Conservation (phyloP, 2,329 filamentous ascomycete species). For the Fusarium torulosum region DNA sequence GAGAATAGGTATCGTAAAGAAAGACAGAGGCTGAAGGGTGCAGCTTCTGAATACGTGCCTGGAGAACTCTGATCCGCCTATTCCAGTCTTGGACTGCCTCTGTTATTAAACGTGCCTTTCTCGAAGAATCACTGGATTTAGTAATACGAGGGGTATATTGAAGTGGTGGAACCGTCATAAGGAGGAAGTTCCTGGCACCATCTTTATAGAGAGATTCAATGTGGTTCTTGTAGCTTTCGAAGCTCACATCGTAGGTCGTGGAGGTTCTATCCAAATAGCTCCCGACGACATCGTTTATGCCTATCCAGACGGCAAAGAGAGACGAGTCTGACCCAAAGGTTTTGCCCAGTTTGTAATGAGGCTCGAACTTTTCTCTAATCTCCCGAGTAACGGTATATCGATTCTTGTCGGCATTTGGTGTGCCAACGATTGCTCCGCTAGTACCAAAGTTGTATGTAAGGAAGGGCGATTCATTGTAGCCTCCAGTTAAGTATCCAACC, state of each 20-base stretch:
- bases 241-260: not conserved
- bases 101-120: not conserved
- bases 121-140: not conserved
- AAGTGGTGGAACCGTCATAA: not conserved
- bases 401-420: not conserved
- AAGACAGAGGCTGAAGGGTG: not conserved
- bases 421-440: not conserved
- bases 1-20: not conserved
- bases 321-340: not conserved
- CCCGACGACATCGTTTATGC: not conserved
- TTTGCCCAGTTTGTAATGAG: not conserved
- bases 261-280: not conserved
- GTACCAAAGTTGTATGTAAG: conserved; percentile 3
- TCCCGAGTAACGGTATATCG: not conserved
- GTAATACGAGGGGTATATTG: not conserved
- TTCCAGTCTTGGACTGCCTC: not conserved
- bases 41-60: not conserved
- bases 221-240: not conserved
- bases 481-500: not conserved
- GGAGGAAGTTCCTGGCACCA: conserved; percentile 3
- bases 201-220: not conserved
- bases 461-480: not conserved
- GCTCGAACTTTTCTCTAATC: not conserved
- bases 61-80: not conserved
- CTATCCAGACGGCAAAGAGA: not conserved